phyloP scores from a whole-genome alignment of 2,329 filamentous ascomycete species.

The Colletotrichum eleusines region DNA sequence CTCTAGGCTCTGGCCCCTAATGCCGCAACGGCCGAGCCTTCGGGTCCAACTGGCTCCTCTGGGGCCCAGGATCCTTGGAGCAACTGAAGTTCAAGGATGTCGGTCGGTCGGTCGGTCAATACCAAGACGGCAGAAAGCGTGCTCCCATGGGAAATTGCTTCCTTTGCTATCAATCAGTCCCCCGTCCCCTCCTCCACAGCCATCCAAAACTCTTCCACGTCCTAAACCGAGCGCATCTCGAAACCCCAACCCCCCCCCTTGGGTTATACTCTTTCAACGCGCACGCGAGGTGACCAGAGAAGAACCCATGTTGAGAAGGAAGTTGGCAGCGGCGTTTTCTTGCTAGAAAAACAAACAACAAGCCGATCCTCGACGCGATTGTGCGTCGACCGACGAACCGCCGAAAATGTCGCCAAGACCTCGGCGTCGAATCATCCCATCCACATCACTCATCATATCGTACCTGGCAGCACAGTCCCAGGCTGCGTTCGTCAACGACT shows the following conservation, averaged over 20 bases:
- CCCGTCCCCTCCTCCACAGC: constrained; percentile 35
- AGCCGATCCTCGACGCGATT: constrained; percentile 16
- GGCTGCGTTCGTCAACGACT: constrained; percentile 32
- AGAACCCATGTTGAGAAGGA: constrained; percentile 22
- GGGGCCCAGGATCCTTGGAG: constrained; percentile 3
- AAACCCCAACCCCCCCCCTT: constrained; percentile 5
- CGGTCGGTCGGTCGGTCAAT: constrained; percentile 23
- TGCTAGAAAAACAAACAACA: constrained; percentile 15
- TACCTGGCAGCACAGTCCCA: constrained; percentile 22
- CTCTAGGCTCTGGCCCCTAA: constrained; percentile 14
- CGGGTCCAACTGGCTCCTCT: constrained; percentile 24
- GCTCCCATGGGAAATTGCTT: constrained; percentile 24
- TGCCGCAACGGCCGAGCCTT: constrained; percentile 29
- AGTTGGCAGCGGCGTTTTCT: constrained; percentile 7
- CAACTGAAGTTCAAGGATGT: constrained; percentile 29
- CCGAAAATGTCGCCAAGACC: constrained; percentile 32
- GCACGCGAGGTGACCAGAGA: not conserved
- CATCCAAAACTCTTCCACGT: constrained; percentile 38
- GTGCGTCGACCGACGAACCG: constrained; percentile 22
- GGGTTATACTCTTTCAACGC: constrained; percentile 1
- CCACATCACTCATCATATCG: constrained; percentile 28
- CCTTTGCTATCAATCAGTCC: constrained; percentile 28
- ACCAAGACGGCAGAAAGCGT: constrained; percentile 4
- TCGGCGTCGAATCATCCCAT: constrained; percentile 20
- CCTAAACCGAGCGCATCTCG: constrained; percentile 20